Conservation (phyloP, 768 basidiomycete species). For the Leccinellum luteum region DNA sequence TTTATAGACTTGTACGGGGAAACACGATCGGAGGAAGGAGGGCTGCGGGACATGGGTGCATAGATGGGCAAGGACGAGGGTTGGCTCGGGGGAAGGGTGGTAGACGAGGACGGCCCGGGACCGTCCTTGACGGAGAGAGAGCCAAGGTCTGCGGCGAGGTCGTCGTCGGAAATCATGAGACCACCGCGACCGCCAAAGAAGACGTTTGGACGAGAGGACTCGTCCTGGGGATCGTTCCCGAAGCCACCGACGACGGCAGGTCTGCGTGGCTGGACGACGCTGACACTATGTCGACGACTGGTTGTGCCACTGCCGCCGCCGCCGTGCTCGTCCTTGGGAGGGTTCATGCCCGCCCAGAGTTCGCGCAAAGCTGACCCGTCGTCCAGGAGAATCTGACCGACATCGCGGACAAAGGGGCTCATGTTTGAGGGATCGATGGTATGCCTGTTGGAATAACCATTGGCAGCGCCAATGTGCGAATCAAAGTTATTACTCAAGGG, state of each 20-base stretch:
- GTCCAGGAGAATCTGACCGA: constrained; percentile 72
- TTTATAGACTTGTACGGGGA: constrained; percentile 64
- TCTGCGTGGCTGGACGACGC: constrained; percentile 73
- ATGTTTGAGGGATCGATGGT: constrained; percentile 68
- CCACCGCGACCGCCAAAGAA: constrained; percentile 52
- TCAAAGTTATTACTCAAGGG: constrained; percentile 51
- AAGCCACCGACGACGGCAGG: constrained; percentile 63
- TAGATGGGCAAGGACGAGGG: constrained; percentile 78
- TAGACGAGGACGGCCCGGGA: constrained; percentile 38
- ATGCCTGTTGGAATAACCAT: constrained; percentile 44
- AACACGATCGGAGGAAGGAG: constrained; percentile 49
- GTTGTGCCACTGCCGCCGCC: constrained; percentile 79
- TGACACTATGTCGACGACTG: constrained; percentile 79
- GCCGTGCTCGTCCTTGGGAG: constrained; percentile 59
- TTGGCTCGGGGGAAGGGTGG: constrained; percentile 56
- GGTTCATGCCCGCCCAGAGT: constrained; percentile 71
- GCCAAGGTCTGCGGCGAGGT: constrained; percentile 70
- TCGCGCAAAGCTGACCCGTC: constrained; percentile 71
- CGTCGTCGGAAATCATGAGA: constrained; percentile 73
- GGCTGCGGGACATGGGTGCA: constrained; percentile 63
- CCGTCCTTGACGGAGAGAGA: constrained; percentile 49
- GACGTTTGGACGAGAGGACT: constrained; percentile 31
- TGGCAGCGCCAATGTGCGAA: constrained; percentile 45
- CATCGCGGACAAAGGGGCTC: constrained; percentile 83
- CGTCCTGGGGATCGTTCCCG: constrained; percentile 45